These are phyloP conservation scores for Backusella australiensis DNA, from an alignment of 192 early-diverging fungal genomes.

Conservation along the genomic window DNA sequence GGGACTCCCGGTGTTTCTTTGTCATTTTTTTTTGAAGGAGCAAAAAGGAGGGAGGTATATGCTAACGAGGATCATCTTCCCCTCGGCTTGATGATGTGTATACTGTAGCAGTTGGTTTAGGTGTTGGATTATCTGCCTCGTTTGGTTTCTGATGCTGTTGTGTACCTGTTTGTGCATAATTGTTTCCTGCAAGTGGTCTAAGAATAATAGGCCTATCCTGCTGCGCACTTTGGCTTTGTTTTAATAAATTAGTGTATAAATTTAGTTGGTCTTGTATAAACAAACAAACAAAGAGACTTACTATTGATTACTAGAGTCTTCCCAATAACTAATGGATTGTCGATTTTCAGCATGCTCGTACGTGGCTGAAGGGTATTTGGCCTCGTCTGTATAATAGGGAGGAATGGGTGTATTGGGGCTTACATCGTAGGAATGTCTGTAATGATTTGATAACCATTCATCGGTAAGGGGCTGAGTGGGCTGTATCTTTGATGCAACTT, in stretches of 20 bases:
- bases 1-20: not conserved
- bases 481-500: not conserved
- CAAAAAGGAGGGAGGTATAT: not conserved
- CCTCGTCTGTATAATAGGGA: not conserved
- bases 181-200: slow-evolving; percentile 3
- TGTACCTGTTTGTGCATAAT: slow-evolving; percentile 1
- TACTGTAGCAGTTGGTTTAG: not conserved
- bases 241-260: not conserved
- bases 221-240: not conserved
- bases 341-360: not conserved
- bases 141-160: slow-evolving; percentile 7
- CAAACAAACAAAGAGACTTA: not conserved
- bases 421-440: not conserved
- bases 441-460: not conserved
- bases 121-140: not conserved
- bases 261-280: not conserved
- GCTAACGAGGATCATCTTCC: not conserved
- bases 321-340: not conserved
- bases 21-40: not conserved
- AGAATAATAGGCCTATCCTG: not conserved
- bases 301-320: not conserved
- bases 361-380: not conserved
- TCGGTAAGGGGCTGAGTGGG: slow-evolving; percentile 2
- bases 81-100: not conserved
- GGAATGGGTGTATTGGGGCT: not conserved